Conservation (phyloP, 148 eudicot genomes). For the Cornus controversa region DNA sequence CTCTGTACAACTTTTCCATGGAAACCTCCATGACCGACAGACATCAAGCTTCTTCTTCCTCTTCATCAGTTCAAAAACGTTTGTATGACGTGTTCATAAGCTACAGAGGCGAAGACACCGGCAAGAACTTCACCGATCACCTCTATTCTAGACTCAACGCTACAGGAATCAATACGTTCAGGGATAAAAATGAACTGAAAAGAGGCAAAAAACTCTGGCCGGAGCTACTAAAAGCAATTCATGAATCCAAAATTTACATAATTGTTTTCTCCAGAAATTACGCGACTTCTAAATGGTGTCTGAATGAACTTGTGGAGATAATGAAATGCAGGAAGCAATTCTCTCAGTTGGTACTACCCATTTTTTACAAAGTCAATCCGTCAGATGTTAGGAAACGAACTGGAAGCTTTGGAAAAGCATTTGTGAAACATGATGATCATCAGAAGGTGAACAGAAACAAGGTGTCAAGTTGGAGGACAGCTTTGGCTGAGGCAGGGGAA, state of each 20-base stretch:
- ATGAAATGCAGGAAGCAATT: not conserved
- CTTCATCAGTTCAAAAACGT: not conserved
- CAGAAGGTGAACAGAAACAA: not conserved
- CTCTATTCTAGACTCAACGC: not conserved
- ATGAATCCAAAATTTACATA: not conserved
- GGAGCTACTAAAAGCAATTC: not conserved
- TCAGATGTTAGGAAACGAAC: conserved; percentile 11
- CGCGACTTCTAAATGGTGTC: not conserved
- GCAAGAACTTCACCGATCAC: not conserved
- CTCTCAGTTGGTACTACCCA: not conserved
- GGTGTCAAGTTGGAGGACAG: conserved; percentile 6
- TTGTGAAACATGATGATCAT: not conserved
- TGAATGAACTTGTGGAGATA: conserved; percentile 17
- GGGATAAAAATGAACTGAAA: not conserved
- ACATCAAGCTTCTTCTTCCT: not conserved
- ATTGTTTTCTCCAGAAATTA: not conserved
- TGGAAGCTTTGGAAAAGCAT: conserved; percentile 5
- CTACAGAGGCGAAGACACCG: not conserved
- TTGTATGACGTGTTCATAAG: not conserved
- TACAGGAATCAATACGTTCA: not conserved
- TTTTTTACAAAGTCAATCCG: conserved; percentile 12
- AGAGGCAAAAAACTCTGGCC: not conserved
- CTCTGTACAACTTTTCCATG: not conserved
- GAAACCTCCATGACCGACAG: not conserved
- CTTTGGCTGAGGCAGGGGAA: conserved; percentile 3